Base-by-base conservation (phyloP, 2,329 filamentous ascomycete genomes). In the Colletotrichum sojae region DNA sequence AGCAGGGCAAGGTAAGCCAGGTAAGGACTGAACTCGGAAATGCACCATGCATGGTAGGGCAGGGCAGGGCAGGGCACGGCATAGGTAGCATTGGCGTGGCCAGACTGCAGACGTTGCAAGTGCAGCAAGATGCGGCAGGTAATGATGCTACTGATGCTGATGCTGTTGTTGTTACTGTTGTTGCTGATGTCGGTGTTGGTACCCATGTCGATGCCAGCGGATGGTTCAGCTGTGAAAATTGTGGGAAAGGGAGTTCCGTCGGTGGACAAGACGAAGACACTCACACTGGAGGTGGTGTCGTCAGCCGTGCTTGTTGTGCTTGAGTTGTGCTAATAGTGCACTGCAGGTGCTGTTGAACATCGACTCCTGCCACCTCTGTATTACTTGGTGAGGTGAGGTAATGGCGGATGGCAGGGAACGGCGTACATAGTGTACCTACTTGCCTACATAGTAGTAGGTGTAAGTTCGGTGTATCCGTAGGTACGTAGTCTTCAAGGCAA, bases 61-160 rank as follows among this genome's bases (percentile, higher is more conserved):
- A 9, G 27, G 31, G 48, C 56, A 51, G 27, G 22, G 57, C 67
- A 60, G 22, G 53, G 46, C 61, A 49, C n/a, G n/a, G n/a, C n/a
- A n/a, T n/a, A n/a, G n/a, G n/a, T n/a, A 31, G 36, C 20, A 31
- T 45, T 20, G 27, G 45, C 25, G 40, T 52, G 63, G 59, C 69
- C 54, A 66, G 58, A 53, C 56, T 49, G 57, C 46, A 52, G 15
- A 55, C 54, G 65, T 13, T 49, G 3, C 46, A 22, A 18, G 10
- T 49, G 46, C 12, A 49, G n/a, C 25, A 45, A n/a, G 59, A 63
- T 36, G 39, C 31, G 56, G 60, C 53, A 12, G 45, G 46, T 49
- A 40, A 27, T 27, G 45, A 18, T 40, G 52, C 16, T 40, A 43
- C 16, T n/a, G 53, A 27, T 58, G 53, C 31, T 49, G 53, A 8